phyloP scores from a whole-genome alignment of 106 monocot species.

The Iris macrosiphon region DNA sequence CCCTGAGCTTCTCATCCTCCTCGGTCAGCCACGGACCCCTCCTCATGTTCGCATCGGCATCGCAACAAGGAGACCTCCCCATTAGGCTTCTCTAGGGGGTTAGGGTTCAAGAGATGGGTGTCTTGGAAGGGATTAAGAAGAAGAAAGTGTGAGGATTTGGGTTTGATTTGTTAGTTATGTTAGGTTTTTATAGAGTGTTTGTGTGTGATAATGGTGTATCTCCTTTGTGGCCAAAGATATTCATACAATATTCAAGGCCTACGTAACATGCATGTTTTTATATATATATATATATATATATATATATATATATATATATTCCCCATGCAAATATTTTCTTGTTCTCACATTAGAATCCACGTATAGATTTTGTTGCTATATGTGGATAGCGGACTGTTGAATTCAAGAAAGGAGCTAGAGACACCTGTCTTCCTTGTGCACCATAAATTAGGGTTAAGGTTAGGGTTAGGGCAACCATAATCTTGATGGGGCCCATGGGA shows the following conservation, averaged over 20 bases:
- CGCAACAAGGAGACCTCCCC: slow-evolving; percentile 14
- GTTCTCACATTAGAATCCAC: background rate
- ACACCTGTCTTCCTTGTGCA: slow-evolving; percentile 1
- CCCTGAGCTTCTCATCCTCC: slow-evolving; percentile 26
- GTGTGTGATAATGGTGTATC: background rate
- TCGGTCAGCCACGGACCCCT: slow-evolving; percentile 33
- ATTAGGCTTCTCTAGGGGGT: background rate
- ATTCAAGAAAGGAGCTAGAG: background rate
- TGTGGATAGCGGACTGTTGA: background rate
- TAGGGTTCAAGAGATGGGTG: no score
- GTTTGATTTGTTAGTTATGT: slow-evolving; percentile 2
- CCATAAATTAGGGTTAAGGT: background rate
- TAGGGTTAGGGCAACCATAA: background rate
- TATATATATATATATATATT: no score
- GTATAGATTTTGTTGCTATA: background rate
- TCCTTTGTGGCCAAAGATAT: background rate
- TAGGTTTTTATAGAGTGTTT: slow-evolving; percentile 5
- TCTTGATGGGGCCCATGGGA: background rate
- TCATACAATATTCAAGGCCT: slow-evolving; percentile 5
- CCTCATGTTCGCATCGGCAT: slow-evolving; percentile 6
- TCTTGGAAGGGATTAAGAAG: background rate
- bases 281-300: slow-evolving; percentile 1
- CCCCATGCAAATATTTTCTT: background rate
- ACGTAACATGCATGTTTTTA: slow-evolving; percentile 6
- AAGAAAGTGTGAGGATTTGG: background rate